Evolutionary conservation across 2,329 filamentous ascomycete species (phyloP), one percentile per base, ranked within the genome.

Genomic region (Paecilomyces variotii): DNA sequence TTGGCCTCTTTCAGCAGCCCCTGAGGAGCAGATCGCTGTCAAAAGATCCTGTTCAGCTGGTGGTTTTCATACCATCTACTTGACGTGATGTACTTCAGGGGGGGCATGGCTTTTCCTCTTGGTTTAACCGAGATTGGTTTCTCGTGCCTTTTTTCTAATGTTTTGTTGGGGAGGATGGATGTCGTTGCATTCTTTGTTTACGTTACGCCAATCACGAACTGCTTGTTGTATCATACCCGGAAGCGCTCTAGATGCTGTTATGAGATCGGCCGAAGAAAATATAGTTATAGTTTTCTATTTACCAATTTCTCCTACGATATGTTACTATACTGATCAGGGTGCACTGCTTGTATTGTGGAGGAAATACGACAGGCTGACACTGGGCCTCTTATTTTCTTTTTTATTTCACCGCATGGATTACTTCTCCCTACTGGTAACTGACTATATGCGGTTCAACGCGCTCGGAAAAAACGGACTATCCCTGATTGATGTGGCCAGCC

Each of bases 81-180:
- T 61, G 55, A 54, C 59, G 62, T 65, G 60, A 63, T 64, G 64
- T 69, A 67, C 65, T 71, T 75, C 73, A 70, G 72, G 63, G 72
- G 63, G 71, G 72, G 70, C 70, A 76, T 73, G 73, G 66, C 70
- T 77, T 77, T 76, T 78, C 74, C 73, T 74, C 74, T 70, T 70
- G 71, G 68, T 63, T 56, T 55, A 64, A 62, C 68, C 68, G 69
- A 68, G 71, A 72, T 74, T 67, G 72, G 73, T 75, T 75, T 75
- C 68, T 74, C 72, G 72, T 75, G 71, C 68, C 68, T 69, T 70
- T 50, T 3, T 50, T 52, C 27, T 10, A 27, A 26, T 52, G 27
- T 12, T 45, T 19, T 24, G 39, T 45, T 45, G 9, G 2, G 39
- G 19, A 14, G 39, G n/a, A 24, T 19, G 39, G 19, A 45, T 45